Base-by-base conservation (phyloP, 228 moss, liverwort and hornwort genomes). In the Sphagnum fallax region DNA sequence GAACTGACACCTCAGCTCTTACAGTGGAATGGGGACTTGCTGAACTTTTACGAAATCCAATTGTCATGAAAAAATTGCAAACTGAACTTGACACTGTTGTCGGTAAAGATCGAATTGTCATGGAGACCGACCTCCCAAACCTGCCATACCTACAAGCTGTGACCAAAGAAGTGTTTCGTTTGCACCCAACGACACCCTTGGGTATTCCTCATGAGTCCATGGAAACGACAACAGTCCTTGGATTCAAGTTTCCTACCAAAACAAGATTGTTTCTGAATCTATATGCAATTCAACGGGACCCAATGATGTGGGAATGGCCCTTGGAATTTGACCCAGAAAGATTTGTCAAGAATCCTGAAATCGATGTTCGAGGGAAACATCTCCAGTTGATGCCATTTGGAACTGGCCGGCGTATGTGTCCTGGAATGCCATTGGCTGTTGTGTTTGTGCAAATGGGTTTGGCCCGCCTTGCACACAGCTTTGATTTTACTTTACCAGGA, bases 331-430 rank as follows among this genome's bases (percentile, higher is more conserved):
- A 11, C 15, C 59, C 59, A 15, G 59, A 60, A 8, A 63, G 86
- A 4, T 86, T 82, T 82, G 4, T 57, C 0, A 7, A 18, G 4
- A 77, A 71, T 11, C 77, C 12, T 60, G 15, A 60, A 11, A 11
- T 60, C 12, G 59, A 60, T 11, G 11, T 11, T 11, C 15, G 12
- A 60, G 59, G 59, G 12, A 11, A 60, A 15, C 12, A 60, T 15
- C 15, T 60, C 59, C 12, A 60, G 59, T 60, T 60, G 59, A 11
- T 60, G 59, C 59, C 59, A 1, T 60, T 60, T 60, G 59, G 59
- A 60, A 11, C 59, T 11, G 59, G 59, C 15, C 59, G 59, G 15
- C 11, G 59, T 11, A 60, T 11, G 59, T 60, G 59, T 2, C 59
- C 59, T 15, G 59, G 59, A 60, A 60, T 60, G 59, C 59, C 11